Evolutionary conservation across 192 early-diverging fungal species (phyloP).

Genomic region (Coemansia sp.): DNA sequence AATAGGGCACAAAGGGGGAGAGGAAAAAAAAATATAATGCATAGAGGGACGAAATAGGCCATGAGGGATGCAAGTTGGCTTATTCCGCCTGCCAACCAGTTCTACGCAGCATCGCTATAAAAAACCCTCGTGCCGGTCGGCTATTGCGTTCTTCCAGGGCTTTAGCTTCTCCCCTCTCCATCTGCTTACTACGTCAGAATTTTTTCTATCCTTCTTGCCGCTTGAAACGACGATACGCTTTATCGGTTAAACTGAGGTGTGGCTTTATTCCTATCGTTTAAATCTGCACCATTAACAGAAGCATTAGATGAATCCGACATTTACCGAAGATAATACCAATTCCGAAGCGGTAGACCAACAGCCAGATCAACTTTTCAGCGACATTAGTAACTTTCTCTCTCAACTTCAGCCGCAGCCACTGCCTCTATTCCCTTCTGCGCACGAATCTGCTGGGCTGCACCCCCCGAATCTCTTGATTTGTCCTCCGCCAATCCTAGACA

Average conservation of each 20-base stretch:
- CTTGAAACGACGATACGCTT: too few species aligned
- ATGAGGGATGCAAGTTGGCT: slow-evolving; percentile 4
- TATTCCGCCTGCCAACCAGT: slow-evolving; percentile 9
- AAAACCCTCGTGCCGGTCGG: not conserved
- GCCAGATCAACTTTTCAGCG: not conserved
- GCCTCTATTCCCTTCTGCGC: too few species aligned
- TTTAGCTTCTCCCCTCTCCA: too few species aligned
- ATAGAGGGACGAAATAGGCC: slow-evolving; percentile 6
- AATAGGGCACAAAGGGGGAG: too few species aligned
- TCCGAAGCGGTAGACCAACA: slow-evolving; percentile 6
- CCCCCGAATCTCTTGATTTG: too few species aligned
- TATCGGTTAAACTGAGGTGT: not conserved
- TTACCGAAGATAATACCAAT: slow-evolving; percentile 2
- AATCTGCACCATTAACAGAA: slow-evolving; percentile 5
- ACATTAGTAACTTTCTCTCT: not conserved
- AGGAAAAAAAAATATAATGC: not conserved
- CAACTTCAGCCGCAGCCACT: slow-evolving; percentile 1
- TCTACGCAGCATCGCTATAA: slow-evolving; percentile 9
- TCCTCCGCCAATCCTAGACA: too few species aligned
- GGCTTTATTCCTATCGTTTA: slow-evolving; percentile 6
- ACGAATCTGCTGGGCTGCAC: too few species aligned
- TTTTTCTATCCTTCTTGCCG: too few species aligned
- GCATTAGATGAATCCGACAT: slow-evolving; percentile 5
- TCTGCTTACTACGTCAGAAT: too few species aligned
- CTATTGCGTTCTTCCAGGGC: too few species aligned